These are phyloP conservation scores for Thalia dealbata DNA, from an alignment of 176 grass and related monocot species.

Conservation along the genomic window DNA sequence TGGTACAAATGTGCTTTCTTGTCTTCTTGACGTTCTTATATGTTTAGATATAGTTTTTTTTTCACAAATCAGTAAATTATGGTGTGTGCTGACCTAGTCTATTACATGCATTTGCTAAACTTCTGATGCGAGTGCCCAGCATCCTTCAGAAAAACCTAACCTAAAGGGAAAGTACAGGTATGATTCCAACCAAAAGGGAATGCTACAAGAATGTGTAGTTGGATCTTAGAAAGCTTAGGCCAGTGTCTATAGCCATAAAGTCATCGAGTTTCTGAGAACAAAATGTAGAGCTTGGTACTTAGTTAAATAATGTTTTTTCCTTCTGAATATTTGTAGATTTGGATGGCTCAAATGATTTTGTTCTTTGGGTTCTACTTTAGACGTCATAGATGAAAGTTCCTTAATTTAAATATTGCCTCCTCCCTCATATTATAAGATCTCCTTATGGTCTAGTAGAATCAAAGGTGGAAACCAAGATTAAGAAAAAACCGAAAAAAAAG, in stretches of 20 bases:
- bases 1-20: no score
- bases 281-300: no score
- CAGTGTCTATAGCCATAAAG: no score
- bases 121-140: no score
- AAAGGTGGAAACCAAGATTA: conserved; percentile 12
- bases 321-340: neutral
- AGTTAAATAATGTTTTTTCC: neutral
- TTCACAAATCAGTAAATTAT: neutral
- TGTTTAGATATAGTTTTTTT: neutral
- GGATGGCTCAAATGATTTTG: neutral
- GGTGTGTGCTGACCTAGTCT: neutral
- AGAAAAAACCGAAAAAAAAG: neutral
- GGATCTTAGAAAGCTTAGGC: no score
- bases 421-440: neutral
- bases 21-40: neutral
- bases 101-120: neutral
- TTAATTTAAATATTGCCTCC: neutral
- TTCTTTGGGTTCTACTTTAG: neutral
- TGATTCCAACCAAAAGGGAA: no score
- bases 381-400: neutral
- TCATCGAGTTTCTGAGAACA: no score
- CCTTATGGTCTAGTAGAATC: conserved; percentile 20
- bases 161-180: no score
- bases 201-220: no score
- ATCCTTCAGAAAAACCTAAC: no score